Percentiles rank a stretch among this genome's conserved stretches.
phyloP scores from a whole-genome alignment of 2,329 filamentous ascomycete species.

The Xylariales sp. region DNA sequence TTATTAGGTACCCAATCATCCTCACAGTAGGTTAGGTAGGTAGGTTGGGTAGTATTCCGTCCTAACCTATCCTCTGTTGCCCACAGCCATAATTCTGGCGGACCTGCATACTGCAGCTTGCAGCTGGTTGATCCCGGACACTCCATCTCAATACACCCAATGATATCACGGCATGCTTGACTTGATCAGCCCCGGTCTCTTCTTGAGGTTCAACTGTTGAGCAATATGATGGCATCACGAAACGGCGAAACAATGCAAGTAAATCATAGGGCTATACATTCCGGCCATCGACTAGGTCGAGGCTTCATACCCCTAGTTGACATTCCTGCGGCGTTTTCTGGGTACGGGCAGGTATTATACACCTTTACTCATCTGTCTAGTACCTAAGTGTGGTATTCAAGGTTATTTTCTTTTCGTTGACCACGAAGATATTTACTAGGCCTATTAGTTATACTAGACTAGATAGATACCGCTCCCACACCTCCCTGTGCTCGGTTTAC shows the following conservation, averaged over 20 bases:
- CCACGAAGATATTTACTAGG: constrained; percentile 8
- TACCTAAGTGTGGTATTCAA: too few relatives aligned
- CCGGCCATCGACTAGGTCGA: constrained; percentile 2
- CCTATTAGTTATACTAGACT: background rate
- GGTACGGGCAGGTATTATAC: background rate
- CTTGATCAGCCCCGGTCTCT: constrained; percentile 3
- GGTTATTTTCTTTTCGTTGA: background rate
- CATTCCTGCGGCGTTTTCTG: background rate
- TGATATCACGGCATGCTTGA: constrained; percentile 33
- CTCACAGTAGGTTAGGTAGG: constrained; percentile 16
- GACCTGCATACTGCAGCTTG: constrained; percentile 30
- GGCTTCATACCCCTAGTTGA: background rate
- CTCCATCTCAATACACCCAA: constrained; percentile 33
- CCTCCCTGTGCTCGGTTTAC: constrained; percentile 10
- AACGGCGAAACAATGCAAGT: constrained; percentile 10
- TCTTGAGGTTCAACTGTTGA: constrained; percentile 47
- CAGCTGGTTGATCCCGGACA: constrained; percentile 2
- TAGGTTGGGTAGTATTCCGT: too few relatives aligned
- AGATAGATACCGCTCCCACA: background rate
- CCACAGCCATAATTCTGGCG: constrained; percentile 8
- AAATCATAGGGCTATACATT: constrained; percentile 1
- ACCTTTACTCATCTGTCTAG: too few relatives aligned
- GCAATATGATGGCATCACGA: constrained; percentile 27
- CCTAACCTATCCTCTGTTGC: too few relatives aligned
- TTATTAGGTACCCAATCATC: background rate